phyloP scores from a whole-genome alignment of 1,139 yeast species.

The Scheffersomyces cryptocercus region DNA sequence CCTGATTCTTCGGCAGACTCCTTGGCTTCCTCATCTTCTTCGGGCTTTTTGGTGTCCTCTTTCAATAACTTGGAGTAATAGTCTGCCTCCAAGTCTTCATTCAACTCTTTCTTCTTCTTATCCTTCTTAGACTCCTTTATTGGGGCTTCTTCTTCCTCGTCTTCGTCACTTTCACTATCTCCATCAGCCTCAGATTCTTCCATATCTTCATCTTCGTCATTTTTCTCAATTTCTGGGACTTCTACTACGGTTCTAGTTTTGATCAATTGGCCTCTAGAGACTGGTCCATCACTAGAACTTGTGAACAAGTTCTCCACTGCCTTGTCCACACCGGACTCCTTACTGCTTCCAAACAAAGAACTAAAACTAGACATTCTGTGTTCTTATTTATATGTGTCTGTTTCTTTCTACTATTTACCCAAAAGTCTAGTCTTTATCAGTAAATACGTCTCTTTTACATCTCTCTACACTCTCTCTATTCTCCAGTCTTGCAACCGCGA shows the following conservation, averaged over 20 bases:
- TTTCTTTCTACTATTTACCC: too few species aligned
- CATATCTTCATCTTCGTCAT: conserved; percentile 19
- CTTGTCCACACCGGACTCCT: conserved; percentile 33
- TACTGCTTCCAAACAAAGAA: conserved; percentile 30
- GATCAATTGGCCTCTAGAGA: conserved; percentile 29
- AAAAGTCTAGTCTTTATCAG: too few species aligned
- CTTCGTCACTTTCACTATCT: conserved; percentile 13
- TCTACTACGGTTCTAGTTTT: conserved; percentile 27
- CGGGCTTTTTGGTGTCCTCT: conserved; percentile 22
- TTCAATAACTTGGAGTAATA: conserved; percentile 44
- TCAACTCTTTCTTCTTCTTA: conserved; percentile 29
- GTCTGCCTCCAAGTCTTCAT: conserved; percentile 49
- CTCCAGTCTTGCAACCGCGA: background rate
- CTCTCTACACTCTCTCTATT: too few species aligned
- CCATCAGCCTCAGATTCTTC: conserved; percentile 13
- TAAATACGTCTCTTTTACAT: too few species aligned
- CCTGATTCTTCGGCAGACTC: conserved; percentile 19
- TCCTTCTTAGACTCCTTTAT: conserved; percentile 15
- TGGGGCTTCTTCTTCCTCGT: conserved; percentile 15
- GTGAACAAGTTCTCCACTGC: conserved; percentile 44
- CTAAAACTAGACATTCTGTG: conserved; percentile 34
- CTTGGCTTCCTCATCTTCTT: conserved; percentile 11
- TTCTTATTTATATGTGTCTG: background rate
- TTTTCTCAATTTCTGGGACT: conserved; percentile 14
- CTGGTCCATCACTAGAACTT: conserved; percentile 34